phyloP scores from a whole-genome alignment of 495 filamentous ascomycete genomes.

The Cryomyces antarcticus region DNA sequence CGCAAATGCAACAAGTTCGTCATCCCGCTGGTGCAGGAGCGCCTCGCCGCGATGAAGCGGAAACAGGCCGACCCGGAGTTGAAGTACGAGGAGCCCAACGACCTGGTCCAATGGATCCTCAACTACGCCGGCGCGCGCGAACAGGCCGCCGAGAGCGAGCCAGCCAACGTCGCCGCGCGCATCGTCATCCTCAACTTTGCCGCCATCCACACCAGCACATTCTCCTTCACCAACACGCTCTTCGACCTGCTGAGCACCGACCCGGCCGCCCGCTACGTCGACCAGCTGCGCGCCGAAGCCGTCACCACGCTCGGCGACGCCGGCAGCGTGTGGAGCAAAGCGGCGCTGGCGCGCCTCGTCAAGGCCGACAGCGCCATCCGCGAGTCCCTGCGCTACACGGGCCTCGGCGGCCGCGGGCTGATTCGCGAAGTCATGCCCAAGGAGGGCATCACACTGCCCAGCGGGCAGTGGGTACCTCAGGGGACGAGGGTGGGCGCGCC shows the following conservation, averaged over 20 bases:
- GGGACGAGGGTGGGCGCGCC: conserved; percentile 23
- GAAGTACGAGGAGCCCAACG: background rate
- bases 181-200: background rate
- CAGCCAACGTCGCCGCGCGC: no score
- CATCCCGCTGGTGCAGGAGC: conserved; percentile 7
- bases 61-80: background rate
- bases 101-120: background rate
- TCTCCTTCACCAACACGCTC: background rate
- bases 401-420: conserved; percentile 21
- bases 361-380: conserved; percentile 23
- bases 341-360: conserved; percentile 12
- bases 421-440: conserved; percentile 21
- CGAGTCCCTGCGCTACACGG: conserved; percentile 23
- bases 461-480: conserved; percentile 15
- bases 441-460: conserved; percentile 16
- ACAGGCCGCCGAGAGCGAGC: no score
- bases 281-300: background rate
- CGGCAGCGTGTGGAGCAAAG: conserved; percentile 3
- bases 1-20: conserved; percentile 13
- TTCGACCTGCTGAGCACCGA: background rate
- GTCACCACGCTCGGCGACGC: background rate
- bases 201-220: conserved; percentile 1
- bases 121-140: background rate
- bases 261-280: background rate
- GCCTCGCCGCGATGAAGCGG: background rate